Evolutionary conservation across 2,329 filamentous ascomycete species (phyloP).

Genomic region (Penicillium sp.): DNA sequence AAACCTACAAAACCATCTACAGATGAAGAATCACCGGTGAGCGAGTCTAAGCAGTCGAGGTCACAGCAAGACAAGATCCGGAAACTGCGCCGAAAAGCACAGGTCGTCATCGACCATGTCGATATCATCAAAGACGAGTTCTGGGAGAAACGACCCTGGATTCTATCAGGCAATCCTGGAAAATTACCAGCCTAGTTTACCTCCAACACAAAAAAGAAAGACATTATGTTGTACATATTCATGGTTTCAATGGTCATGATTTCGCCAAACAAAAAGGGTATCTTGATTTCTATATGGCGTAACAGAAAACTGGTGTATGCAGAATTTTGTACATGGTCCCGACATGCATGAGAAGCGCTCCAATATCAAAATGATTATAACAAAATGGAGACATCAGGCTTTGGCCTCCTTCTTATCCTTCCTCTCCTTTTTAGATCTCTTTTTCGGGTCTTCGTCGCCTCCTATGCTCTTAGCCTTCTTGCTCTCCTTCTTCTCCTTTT

Average conservation of each 20-base stretch:
- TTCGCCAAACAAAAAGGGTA: conserved; percentile 28
- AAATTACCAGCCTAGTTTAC: conserved; percentile 50
- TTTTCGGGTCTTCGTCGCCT: conserved; percentile 29
- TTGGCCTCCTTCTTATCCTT: conserved; percentile 19
- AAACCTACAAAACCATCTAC: conserved; percentile 26
- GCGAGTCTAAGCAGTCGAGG: conserved; percentile 55
- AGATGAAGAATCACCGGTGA: conserved; percentile 15
- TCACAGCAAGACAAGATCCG: conserved; percentile 74
- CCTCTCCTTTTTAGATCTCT: conserved; percentile 43
- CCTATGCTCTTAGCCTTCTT: conserved; percentile 21
- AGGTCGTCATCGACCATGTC: conserved; percentile 71
- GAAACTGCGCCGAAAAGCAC: conserved; percentile 71
- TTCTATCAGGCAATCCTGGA: conserved; percentile 65
- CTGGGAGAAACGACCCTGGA: conserved; percentile 79
- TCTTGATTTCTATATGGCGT: conserved; percentile 21
- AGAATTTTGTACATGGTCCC: conserved; percentile 12
- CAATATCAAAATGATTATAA: background rate
- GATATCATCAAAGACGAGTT: conserved; percentile 96
- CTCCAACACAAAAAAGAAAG: conserved; percentile 10
- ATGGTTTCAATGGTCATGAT: conserved; percentile 4
- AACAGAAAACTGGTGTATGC: conserved; percentile 12
- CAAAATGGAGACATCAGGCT: conserved; percentile 33
- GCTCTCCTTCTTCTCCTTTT: conserved; percentile 22
- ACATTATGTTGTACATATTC: background rate
- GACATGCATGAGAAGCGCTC: conserved; percentile 3